Base-by-base conservation (phyloP, 768 basidiomycete genomes). In the Serendipita sp. region DNA sequence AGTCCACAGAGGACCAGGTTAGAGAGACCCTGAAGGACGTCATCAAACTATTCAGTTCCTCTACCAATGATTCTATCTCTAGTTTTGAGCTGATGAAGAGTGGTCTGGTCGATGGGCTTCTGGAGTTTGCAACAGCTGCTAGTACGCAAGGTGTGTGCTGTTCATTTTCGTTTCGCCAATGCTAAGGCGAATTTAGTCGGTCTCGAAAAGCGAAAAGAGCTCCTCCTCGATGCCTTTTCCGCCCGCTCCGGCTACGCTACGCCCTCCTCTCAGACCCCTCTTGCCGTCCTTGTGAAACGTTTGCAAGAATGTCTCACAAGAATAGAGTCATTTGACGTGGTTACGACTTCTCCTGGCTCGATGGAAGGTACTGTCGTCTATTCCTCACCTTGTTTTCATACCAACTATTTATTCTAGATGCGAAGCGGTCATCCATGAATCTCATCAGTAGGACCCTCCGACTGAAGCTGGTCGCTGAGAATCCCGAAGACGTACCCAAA, bases 51-150 rank as follows among this genome's bases (percentile, higher is more conserved):
- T 94, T 99, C 71, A 76, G 85, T 1, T 84, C 84, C 11, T 68
- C 67, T 64, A 70, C 69, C n/a, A 69, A 72, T 71, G 82, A 81
- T 3, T 87, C 91, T 7, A 83, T 98, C 3, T 97, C 93, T 1
- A 96, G 93, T 74, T 99, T 98, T 68, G 96, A 99, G 75, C 75
- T 98, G 54, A 76, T 97, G 65, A 89, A 97, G 72, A 95, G 91
- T 70, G 96, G 95, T 2, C 81, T 96, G 3, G 88, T 97, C 1
- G 92, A 94, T 69, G 86, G 85, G 11, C 72, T 98, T 64, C 78
- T 98, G 63, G 83, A 82, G 64, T 91, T 91, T 73, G 83, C 91
- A 3, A 88, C 86, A 2, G 84, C 87, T 66, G 77, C 82, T 63
- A 77, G 78, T 51, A 82, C 85, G 51, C 75, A 75, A 64, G 79